Conservation (phyloP, 805 yeast species). For the Kockiozyma suomiensis region DNA sequence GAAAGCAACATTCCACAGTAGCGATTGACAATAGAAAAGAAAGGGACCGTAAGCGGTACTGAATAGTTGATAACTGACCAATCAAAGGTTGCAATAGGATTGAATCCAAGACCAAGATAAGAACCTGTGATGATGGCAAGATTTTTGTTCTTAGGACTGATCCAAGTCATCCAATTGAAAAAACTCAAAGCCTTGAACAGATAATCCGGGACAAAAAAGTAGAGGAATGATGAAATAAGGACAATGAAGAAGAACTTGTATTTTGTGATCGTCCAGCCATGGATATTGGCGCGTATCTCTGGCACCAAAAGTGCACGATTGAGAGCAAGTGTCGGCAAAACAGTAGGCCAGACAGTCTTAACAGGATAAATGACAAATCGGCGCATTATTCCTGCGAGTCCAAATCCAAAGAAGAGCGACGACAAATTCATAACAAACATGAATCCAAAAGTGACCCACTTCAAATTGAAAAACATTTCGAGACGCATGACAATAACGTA, state of each 20-base stretch:
- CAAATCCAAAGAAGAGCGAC: constrained; percentile 53
- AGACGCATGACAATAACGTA: constrained; percentile 20
- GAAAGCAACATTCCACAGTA: constrained; percentile 46
- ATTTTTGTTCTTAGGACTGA: constrained; percentile 46
- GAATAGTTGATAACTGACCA: constrained; percentile 45
- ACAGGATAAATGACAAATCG: constrained; percentile 48
- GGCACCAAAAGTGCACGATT: constrained; percentile 40
- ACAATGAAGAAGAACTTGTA: constrained; percentile 52
- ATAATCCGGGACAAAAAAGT: constrained; percentile 70
- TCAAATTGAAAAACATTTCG: constrained; percentile 41
- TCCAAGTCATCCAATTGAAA: constrained; percentile 54
- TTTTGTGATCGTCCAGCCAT: constrained; percentile 63
- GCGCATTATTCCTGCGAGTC: constrained; percentile 60
- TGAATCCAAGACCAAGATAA: constrained; percentile 53
- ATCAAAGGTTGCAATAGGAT: constrained; percentile 46
- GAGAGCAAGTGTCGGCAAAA: constrained; percentile 52
- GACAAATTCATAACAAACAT: constrained; percentile 44
- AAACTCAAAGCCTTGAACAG: constrained; percentile 61
- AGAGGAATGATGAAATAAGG: constrained; percentile 52
- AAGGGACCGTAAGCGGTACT: constrained; percentile 49
- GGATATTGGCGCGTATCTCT: constrained; percentile 50
- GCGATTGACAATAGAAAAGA: constrained; percentile 43
- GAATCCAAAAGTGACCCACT: constrained; percentile 27
- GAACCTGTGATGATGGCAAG: constrained; percentile 62
- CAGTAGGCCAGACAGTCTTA: constrained; percentile 59